Percentiles rank a stretch among this genome's conserved stretches.
Evolutionary conservation across 768 basidiomycete genomes (phyloP).

Genomic region (Pseudohyphozyma bogoriensis): DNA sequence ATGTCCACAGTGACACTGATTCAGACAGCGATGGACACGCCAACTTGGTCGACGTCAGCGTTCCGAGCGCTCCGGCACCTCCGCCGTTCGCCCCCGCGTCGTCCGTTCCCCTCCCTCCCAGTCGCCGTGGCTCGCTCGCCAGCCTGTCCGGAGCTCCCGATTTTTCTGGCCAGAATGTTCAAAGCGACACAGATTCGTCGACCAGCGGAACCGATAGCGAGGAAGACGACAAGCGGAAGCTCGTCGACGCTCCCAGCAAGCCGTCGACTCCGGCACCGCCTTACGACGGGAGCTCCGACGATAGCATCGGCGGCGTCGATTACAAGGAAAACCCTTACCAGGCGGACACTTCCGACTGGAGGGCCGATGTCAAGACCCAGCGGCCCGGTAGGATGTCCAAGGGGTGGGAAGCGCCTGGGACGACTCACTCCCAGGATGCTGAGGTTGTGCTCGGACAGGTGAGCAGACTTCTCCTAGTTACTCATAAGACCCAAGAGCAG

Average conservation of each 20-base stretch:
- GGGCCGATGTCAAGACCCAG: neutral
- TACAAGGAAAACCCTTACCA: neutral
- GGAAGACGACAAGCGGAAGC: too few relatives aligned
- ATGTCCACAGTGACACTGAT: too few relatives aligned
- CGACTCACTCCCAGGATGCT: neutral
- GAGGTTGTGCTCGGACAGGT: slow-evolving; percentile 19
- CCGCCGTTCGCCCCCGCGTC: too few relatives aligned
- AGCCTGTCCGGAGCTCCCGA: too few relatives aligned
- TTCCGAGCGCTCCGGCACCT: too few relatives aligned
- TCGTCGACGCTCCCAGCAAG: neutral
- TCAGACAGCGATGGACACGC: too few relatives aligned
- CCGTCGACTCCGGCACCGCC: neutral
- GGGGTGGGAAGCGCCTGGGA: slow-evolving; percentile 11
- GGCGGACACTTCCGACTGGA: slow-evolving; percentile 1
- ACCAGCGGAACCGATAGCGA: neutral
- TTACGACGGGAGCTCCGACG: slow-evolving; percentile 4
- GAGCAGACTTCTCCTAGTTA: neutral
- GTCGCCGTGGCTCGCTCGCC: too few relatives aligned
- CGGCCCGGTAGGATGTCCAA: neutral
- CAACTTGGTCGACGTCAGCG: too few relatives aligned
- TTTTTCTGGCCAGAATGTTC: too few relatives aligned
- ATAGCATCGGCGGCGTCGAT: slow-evolving; percentile 3
- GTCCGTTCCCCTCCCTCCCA: too few relatives aligned
- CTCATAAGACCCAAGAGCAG: neutral
- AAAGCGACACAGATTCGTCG: neutral